Percentiles rank a stretch among this genome's conserved stretches.
phyloP scores from a whole-genome alignment of 2,329 filamentous ascomycete species.

The Leptographium wingfieldii region DNA sequence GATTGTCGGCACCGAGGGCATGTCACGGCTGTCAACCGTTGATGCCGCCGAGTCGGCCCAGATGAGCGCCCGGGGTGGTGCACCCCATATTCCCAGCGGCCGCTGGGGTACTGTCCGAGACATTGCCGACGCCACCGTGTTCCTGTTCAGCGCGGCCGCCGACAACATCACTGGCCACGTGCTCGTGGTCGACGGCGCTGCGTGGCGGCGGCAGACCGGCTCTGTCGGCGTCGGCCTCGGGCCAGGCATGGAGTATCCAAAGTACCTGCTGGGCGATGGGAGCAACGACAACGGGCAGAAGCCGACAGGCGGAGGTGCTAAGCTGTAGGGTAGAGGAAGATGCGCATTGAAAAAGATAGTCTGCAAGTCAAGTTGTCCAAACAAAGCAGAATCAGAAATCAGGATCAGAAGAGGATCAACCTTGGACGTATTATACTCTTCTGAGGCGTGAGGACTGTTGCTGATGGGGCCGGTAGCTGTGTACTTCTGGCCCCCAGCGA shows the following conservation, averaged over 20 bases:
- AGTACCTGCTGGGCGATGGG: constrained; percentile 30
- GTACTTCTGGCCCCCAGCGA: no score
- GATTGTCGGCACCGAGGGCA: constrained; percentile 73
- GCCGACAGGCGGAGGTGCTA: constrained; percentile 17
- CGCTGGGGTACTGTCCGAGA: constrained; percentile 71
- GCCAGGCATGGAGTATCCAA: constrained; percentile 36
- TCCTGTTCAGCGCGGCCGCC: constrained; percentile 72
- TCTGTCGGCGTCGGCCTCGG: constrained; percentile 33
- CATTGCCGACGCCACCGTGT: constrained; percentile 86
- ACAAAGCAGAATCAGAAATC: no score
- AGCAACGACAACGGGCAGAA: constrained; percentile 26
- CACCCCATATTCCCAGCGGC: constrained; percentile 53
- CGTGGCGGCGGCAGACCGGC: constrained; percentile 40
- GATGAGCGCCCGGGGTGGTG: constrained; percentile 20
- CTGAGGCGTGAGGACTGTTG: no score
- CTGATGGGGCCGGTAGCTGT: no score
- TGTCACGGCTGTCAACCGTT: constrained; percentile 45
- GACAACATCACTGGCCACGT: constrained; percentile 77
- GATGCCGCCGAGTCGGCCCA: constrained; percentile 2
- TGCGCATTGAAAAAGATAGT: background rate
- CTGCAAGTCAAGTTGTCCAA: no score
- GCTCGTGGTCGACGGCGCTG: constrained; percentile 58
- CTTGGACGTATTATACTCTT: no score
- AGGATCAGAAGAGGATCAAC: no score
- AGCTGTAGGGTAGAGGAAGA: constrained; percentile 5